These are phyloP conservation scores for Nannizziopsis arthrosporioides DNA, from an alignment of 2,329 filamentous ascomycete species.

Conservation along the genomic window DNA sequence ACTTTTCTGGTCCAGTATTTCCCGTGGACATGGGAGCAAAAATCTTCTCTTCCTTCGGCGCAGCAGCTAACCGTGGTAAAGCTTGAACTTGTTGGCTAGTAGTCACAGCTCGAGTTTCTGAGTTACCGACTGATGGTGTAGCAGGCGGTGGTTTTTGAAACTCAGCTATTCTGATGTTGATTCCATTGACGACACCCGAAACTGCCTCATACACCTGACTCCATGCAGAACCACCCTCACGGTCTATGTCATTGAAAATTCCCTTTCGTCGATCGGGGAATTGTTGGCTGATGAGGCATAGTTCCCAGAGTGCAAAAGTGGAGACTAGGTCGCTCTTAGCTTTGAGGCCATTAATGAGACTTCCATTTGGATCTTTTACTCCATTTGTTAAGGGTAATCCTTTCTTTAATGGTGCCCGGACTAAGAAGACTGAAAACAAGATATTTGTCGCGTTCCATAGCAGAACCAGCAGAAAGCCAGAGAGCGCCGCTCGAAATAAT, in stretches of 20 bases:
- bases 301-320: conserved; percentile 84
- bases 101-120: conserved; percentile 24
- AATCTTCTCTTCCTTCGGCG: conserved; percentile 39
- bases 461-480: conserved; percentile 55
- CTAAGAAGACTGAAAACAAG: conserved; percentile 69
- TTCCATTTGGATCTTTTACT: conserved; percentile 84
- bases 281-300: conserved; percentile 64
- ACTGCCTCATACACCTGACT: conserved; percentile 62
- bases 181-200: conserved; percentile 54
- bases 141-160: conserved; percentile 39
- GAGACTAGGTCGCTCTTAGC: conserved; percentile 68
- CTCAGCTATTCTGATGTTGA: conserved; percentile 56
- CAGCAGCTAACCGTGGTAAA: conserved; percentile 41
- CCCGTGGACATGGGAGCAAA: conserved; percentile 33
- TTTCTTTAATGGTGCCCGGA: conserved; percentile 70
- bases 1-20: conserved; percentile 25
- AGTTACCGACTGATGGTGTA: conserved; percentile 15
- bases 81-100: conserved; percentile 29
- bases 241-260: conserved; percentile 80
- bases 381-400: conserved; percentile 71
- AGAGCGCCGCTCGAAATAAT: conserved; percentile 45
- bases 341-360: conserved; percentile 69
- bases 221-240: conserved; percentile 68
- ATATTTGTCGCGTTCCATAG: conserved; percentile 69
- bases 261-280: conserved; percentile 64